Evolutionary conservation across 2,329 filamentous ascomycete genomes (phyloP).

Genomic region (Nannizzia gypsea): DNA sequence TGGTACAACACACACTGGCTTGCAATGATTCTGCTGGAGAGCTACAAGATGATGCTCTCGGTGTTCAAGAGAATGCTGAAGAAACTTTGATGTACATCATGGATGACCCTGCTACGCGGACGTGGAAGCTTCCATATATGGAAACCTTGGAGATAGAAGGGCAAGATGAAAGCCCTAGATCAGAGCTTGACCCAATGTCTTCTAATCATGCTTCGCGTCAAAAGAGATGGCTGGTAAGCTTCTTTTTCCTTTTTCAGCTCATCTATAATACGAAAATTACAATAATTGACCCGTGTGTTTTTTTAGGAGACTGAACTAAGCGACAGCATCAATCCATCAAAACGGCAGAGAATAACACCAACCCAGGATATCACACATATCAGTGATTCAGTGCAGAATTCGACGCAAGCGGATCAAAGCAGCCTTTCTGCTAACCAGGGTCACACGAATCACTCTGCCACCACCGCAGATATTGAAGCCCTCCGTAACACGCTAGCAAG

Average conservation of each 20-base stretch:
- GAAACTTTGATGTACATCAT: conserved; percentile 26
- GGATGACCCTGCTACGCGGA: conserved; percentile 25
- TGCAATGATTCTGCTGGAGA: conserved; percentile 29
- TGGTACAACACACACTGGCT: conserved; percentile 25
- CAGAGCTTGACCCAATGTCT: conserved; percentile 12
- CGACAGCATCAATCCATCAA: conserved; percentile 20
- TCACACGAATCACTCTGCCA: conserved; percentile 19
- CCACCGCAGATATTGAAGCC: conserved; percentile 22
- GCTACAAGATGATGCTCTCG: conserved; percentile 31
- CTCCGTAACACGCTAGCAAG: conserved; percentile 21
- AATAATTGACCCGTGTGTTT: conserved; percentile 13
- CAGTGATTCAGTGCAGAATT: conserved; percentile 24
- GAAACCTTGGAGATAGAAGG: conserved; percentile 28
- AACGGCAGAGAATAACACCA: conserved; percentile 28
- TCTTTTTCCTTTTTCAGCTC: not conserved
- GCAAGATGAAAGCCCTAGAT: conserved; percentile 18
- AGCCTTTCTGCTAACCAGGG: conserved; percentile 13
- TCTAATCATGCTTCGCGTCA: conserved; percentile 18
- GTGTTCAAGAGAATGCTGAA: conserved; percentile 30
- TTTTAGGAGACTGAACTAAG: conserved; percentile 23
- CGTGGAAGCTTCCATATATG: conserved; percentile 29
- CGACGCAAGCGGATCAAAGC: conserved; percentile 18
- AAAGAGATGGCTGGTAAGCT: conserved; percentile 20
- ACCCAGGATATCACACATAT: conserved; percentile 28
- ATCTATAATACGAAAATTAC: not conserved